phyloP scores from a whole-genome alignment of 208 protist genomes.

The Crithidia brevicula region DNA sequence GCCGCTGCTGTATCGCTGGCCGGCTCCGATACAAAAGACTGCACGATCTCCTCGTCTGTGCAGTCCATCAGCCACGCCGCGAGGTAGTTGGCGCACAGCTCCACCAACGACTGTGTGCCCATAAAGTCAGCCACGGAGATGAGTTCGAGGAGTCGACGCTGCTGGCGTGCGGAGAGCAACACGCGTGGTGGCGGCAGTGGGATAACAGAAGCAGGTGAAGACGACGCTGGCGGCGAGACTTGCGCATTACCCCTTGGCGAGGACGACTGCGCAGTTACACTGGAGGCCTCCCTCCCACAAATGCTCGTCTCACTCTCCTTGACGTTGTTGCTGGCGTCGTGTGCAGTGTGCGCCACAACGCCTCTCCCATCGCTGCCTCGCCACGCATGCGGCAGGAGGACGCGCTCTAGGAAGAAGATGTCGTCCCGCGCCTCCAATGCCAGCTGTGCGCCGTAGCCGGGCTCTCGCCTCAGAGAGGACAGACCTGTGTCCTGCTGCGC shows the following conservation, averaged over 20 bases:
- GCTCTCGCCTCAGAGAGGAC: slow-evolving; percentile 1
- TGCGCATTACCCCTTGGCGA: neutral
- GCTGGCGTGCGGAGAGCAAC: slow-evolving; percentile 24
- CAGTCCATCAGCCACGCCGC: slow-evolving; percentile 61
- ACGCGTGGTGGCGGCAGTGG: no score
- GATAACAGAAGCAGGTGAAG: no score
- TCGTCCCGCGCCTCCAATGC: slow-evolving; percentile 15
- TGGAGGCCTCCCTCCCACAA: no score
- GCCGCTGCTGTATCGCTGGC: no score
- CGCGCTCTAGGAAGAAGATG: slow-evolving; percentile 35
- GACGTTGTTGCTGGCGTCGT: no score
- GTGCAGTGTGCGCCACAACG: neutral
- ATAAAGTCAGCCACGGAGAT: slow-evolving; percentile 63
- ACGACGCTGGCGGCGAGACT: neutral
- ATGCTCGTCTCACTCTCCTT: no score
- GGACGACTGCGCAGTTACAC: slow-evolving; percentile 3
- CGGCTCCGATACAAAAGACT: slow-evolving; percentile 38
- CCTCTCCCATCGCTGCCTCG: neutral
- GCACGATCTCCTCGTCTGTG: slow-evolving; percentile 56
- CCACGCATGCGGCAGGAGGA: slow-evolving; percentile 23
- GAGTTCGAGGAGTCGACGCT: slow-evolving; percentile 60
- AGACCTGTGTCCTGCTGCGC: neutral
- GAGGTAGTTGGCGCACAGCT: slow-evolving; percentile 52
- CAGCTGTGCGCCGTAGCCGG: slow-evolving; percentile 22
- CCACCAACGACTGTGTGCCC: slow-evolving; percentile 42